Conservation (phyloP, 805 yeast genomes). For the Ogataea ganodermae region DNA sequence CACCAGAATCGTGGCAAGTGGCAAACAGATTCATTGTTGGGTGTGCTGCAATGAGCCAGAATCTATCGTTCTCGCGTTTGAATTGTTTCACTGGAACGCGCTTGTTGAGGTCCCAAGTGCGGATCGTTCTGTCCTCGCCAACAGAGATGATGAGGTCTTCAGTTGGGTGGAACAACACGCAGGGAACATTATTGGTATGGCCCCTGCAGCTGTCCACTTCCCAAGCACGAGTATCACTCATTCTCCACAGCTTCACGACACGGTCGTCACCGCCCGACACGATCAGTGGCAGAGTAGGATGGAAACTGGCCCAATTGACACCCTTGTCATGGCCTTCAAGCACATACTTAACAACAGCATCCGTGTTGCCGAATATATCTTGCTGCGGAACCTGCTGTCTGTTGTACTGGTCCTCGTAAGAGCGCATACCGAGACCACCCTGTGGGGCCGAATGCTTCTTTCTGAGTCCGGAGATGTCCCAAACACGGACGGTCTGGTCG, state of each 20-base stretch:
- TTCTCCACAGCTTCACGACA: slow-evolving; percentile 93
- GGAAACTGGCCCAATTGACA: slow-evolving; percentile 98
- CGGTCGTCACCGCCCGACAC: slow-evolving; percentile 97
- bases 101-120: slow-evolving; percentile 96
- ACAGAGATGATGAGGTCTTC: slow-evolving; percentile 91
- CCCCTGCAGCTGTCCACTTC: slow-evolving; percentile 99
- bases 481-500: slow-evolving; percentile 98
- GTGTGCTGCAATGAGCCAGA: slow-evolving; percentile 90
- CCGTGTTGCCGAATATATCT: slow-evolving; percentile 92
- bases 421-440: slow-evolving; percentile 38
- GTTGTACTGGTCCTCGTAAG: slow-evolving; percentile 51
- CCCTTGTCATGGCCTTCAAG: slow-evolving; percentile 98
- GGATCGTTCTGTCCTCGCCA: slow-evolving; percentile 92
- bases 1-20: slow-evolving; percentile 95
- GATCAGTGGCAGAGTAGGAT: slow-evolving; percentile 91
- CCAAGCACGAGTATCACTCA: slow-evolving; percentile 98
- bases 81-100: slow-evolving; percentile 93
- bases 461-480: slow-evolving; percentile 96
- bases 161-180: slow-evolving; percentile 89
- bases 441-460: slow-evolving; percentile 86
- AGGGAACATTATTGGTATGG: slow-evolving; percentile 88
- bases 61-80: slow-evolving; percentile 90
- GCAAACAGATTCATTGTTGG: slow-evolving; percentile 92
- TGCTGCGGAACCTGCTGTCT: slow-evolving; percentile 76
- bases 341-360: slow-evolving; percentile 92